These are phyloP conservation scores for Penicillium freii DNA, from an alignment of 2,329 filamentous ascomycete species.

Conservation along the genomic window DNA sequence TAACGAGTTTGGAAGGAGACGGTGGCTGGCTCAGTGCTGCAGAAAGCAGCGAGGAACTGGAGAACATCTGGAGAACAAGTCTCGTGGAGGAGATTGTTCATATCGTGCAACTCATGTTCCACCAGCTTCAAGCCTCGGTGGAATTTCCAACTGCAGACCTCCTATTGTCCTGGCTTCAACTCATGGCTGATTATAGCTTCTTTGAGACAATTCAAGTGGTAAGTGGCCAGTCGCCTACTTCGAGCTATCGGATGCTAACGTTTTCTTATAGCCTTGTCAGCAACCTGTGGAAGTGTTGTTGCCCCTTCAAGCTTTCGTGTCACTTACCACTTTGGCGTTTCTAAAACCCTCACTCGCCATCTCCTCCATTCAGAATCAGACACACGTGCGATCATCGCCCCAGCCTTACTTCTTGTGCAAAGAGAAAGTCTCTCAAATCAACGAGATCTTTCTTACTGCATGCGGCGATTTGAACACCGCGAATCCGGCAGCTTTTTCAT, in stretches of 20 bases:
- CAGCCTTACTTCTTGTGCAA: slow-evolving; percentile 66
- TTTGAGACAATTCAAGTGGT: slow-evolving; percentile 63
- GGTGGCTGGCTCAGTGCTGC: slow-evolving; percentile 49
- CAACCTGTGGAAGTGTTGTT: slow-evolving; percentile 42
- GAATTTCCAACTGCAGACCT: slow-evolving; percentile 58
- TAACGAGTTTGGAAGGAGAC: slow-evolving; percentile 34
- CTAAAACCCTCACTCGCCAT: slow-evolving; percentile 66
- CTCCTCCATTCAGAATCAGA: slow-evolving; percentile 48
- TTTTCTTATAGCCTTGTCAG: slow-evolving; percentile 36
- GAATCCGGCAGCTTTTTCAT: slow-evolving; percentile 73
- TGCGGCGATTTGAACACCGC: slow-evolving; percentile 59
- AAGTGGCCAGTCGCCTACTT: slow-evolving; percentile 33
- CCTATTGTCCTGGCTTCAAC: slow-evolving; percentile 70
- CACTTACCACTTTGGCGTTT: slow-evolving; percentile 68
- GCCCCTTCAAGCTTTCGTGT: slow-evolving; percentile 67
- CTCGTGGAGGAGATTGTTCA: slow-evolving; percentile 70
- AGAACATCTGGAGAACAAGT: slow-evolving; percentile 62
- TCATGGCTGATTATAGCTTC: slow-evolving; percentile 68
- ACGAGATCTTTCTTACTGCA: slow-evolving; percentile 65
- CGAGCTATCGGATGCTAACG: slow-evolving; percentile 13
- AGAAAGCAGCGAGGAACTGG: slow-evolving; percentile 54
- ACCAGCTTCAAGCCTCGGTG: slow-evolving; percentile 61
- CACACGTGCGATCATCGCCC: slow-evolving; percentile 22
- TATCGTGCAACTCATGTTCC: slow-evolving; percentile 69
- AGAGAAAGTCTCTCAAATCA: slow-evolving; percentile 68